These are phyloP conservation scores for Coniochaeta ligniaria DNA, from an alignment of 2,329 filamentous ascomycete genomes.

Conservation along the genomic window DNA sequence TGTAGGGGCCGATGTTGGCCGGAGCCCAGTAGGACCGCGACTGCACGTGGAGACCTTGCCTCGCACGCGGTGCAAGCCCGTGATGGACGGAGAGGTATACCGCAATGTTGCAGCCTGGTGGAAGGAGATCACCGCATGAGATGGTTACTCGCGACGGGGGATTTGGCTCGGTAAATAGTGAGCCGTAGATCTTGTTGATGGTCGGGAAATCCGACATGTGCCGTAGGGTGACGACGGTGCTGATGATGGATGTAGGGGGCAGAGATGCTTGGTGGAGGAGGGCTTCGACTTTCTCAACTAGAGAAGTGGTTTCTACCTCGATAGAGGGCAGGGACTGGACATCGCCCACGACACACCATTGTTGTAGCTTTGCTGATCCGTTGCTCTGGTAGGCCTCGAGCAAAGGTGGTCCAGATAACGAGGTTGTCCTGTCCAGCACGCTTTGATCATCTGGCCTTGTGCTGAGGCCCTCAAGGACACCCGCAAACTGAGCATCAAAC, in stretches of 20 bases:
- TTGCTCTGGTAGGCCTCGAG: background rate
- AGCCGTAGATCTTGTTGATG: conserved; percentile 70
- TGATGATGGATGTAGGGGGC: conserved; percentile 38
- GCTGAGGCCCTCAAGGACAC: conserved; percentile 26
- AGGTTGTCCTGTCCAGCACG: background rate
- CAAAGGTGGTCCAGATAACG: background rate
- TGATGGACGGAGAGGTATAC: conserved; percentile 43
- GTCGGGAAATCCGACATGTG: conserved; percentile 71
- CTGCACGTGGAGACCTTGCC: conserved; percentile 78
- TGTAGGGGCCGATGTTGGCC: conserved; percentile 95
- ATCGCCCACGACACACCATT: conserved; percentile 25
- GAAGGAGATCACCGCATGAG: conserved; percentile 63
- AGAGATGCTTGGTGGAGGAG: conserved; percentile 29
- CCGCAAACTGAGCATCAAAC: conserved; percentile 56
- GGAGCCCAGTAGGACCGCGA: conserved; percentile 95
- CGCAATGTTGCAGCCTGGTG: conserved; percentile 49
- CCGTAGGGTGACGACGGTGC: conserved; percentile 62
- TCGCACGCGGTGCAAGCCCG: conserved; percentile 15
- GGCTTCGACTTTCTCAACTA: conserved; percentile 36
- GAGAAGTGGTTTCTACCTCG: conserved; percentile 37
- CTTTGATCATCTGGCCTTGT: background rate
- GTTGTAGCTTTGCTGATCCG: conserved; percentile 18
- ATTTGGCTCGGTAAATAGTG: conserved; percentile 68
- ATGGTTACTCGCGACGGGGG: conserved; percentile 83
- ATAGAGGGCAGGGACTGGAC: conserved; percentile 23